These are phyloP conservation scores for Amanita brunnescens DNA, from an alignment of 768 basidiomycete genomes.

Conservation along the genomic window DNA sequence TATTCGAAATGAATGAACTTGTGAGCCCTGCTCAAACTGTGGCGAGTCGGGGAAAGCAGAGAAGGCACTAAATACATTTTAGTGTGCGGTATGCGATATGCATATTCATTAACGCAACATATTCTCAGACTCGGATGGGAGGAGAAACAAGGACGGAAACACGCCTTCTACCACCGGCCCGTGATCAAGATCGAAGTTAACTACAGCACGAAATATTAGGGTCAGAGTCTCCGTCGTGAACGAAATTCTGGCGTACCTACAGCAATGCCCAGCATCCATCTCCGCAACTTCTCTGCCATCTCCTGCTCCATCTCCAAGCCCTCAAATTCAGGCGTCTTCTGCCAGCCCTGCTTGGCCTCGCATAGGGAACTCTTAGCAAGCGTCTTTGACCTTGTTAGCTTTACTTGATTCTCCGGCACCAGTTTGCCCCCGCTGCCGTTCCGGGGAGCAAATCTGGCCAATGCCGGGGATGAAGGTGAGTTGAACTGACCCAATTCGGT, in stretches of 20 bases:
- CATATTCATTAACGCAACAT: slow-evolving; percentile 46
- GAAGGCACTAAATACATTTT: slow-evolving; percentile 55
- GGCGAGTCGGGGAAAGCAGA: slow-evolving; percentile 87
- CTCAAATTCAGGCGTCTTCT: slow-evolving; percentile 22
- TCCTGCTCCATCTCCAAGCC: slow-evolving; percentile 39
- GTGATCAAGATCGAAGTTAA: slow-evolving; percentile 83
- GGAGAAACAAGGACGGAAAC: slow-evolving; percentile 58
- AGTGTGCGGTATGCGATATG: neutral
- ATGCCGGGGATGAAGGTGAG: slow-evolving; percentile 18
- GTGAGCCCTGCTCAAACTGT: slow-evolving; percentile 77
- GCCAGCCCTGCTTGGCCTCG: slow-evolving; percentile 15
- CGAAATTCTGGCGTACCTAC: slow-evolving; percentile 36
- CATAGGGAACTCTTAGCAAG: slow-evolving; percentile 30
- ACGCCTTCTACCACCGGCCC: slow-evolving; percentile 72
- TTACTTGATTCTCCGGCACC: slow-evolving; percentile 11
- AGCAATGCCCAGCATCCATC: slow-evolving; percentile 63
- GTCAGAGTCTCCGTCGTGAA: neutral
- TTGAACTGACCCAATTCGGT: neutral
- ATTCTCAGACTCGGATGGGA: slow-evolving; percentile 67
- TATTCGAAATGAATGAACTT: slow-evolving; percentile 82
- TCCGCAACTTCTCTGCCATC: slow-evolving; percentile 39
- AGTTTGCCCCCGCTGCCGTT: slow-evolving; percentile 14
- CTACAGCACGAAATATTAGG: slow-evolving; percentile 25
- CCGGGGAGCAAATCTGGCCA: slow-evolving; percentile 10
- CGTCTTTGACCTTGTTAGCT: slow-evolving; percentile 37